A percentile compares a stretch with the other conserved stretches of the same genome.
phyloP scores from a whole-genome alignment of 768 basidiomycete genomes.

The Candolleomyces efflorescens region DNA sequence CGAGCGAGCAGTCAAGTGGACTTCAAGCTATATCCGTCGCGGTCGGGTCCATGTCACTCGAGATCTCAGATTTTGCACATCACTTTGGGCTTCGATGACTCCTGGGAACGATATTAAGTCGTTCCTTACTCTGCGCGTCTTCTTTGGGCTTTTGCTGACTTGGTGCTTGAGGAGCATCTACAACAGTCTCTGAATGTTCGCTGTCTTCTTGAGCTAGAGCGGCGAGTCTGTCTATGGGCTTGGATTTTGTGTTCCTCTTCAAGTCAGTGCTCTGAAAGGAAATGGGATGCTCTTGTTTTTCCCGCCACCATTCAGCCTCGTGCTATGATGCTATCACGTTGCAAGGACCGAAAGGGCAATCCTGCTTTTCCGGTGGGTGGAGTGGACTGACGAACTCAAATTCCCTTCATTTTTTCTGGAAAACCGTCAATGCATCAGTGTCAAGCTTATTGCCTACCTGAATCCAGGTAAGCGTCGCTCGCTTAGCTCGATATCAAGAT shows the following conservation, averaged over 20 bases:
- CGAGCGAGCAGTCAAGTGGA: neutral
- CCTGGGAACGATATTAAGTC: neutral
- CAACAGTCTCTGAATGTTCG: neutral
- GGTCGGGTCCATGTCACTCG: neutral
- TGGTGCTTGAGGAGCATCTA: neutral
- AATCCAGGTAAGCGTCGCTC: neutral
- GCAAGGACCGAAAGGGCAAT: neutral
- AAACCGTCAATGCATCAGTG: neutral
- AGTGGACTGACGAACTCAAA: neutral
- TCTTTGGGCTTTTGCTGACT: neutral
- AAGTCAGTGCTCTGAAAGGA: neutral
- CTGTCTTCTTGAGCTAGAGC: neutral
- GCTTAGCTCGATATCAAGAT: neutral
- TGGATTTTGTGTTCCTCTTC: neutral
- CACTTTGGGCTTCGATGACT: neutral
- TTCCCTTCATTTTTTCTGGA: neutral
- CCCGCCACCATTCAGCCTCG: neutral
- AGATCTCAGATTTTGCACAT: neutral
- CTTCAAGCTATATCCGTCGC: neutral
- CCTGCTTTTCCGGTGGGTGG: neutral
- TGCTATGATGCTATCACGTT: constrained; percentile 1
- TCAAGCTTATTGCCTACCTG: neutral
- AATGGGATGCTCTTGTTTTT: neutral
- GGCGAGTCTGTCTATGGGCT: neutral
- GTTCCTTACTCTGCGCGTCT: neutral